Evolutionary conservation across 352 stramenopile species (phyloP).

Genomic region (Pythium aphanidermatum): DNA sequence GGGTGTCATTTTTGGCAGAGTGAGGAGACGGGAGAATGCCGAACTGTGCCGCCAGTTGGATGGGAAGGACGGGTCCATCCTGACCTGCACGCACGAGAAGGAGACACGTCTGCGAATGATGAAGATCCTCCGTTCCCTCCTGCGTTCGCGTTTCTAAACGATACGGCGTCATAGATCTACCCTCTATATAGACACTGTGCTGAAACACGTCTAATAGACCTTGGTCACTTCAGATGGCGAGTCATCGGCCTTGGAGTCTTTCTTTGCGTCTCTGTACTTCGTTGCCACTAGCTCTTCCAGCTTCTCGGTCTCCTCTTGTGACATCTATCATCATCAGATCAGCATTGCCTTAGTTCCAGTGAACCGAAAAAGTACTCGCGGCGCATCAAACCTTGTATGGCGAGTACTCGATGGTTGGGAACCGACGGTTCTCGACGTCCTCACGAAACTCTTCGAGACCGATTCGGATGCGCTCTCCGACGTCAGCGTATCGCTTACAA

Average conservation of each 20-base stretch:
- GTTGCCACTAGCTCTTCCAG: slow-evolving; percentile 48
- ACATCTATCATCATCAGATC: too few species aligned
- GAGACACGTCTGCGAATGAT: slow-evolving; percentile 7
- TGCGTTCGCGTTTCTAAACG: slow-evolving; percentile 66
- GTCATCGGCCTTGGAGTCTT: slow-evolving; percentile 22
- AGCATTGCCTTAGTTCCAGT: too few species aligned
- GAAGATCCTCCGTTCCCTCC: slow-evolving; percentile 44
- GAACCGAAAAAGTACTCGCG: too few species aligned
- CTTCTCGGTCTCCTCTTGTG: slow-evolving; percentile 66
- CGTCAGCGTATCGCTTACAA: slow-evolving; percentile 96
- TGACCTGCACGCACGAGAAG: neutral
- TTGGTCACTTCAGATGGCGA: slow-evolving; percentile 64
- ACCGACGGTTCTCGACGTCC: slow-evolving; percentile 93
- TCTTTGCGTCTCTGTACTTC: slow-evolving; percentile 43
- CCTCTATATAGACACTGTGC: too few species aligned
- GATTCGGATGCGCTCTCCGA: slow-evolving; percentile 91
- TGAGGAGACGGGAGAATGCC: slow-evolving; percentile 58
- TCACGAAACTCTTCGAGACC: slow-evolving; percentile 94
- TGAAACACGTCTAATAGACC: slow-evolving; percentile 73
- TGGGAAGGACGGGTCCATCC: slow-evolving; percentile 13
- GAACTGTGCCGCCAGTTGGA: slow-evolving; percentile 15
- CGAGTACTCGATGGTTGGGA: slow-evolving; percentile 92
- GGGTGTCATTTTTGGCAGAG: slow-evolving; percentile 78
- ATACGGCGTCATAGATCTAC: too few species aligned
- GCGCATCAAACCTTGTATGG: slow-evolving; percentile 94